Conservation (phyloP, 345 rosid genomes). For the Salix brachista region DNA sequence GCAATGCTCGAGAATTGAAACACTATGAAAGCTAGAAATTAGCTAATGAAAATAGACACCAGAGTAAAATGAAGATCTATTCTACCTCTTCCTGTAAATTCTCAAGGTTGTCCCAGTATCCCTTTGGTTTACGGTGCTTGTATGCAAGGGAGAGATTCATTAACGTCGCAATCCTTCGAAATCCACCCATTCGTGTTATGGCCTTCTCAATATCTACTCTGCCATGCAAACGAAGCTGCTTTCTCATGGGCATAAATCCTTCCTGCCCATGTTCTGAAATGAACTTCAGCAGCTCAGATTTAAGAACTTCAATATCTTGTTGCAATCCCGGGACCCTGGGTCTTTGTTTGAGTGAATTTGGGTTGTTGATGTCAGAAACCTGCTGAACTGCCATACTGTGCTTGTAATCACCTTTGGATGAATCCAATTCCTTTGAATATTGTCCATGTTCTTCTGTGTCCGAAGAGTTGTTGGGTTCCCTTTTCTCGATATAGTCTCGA, state of each 20-base stretch:
- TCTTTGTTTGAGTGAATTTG: constrained; percentile 46
- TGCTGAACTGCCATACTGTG: constrained; percentile 11
- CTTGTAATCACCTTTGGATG: constrained; percentile 25
- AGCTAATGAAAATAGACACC: background rate
- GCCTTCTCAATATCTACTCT: constrained; percentile 96
- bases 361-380: constrained; percentile 11
- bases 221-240: constrained; percentile 84
- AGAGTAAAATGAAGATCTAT: background rate
- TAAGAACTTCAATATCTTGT: constrained; percentile 70
- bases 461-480: constrained; percentile 29
- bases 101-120: constrained; percentile 94
- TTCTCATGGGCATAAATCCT: constrained; percentile 99
- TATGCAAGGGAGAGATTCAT: constrained; percentile 92
- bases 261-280: constrained; percentile 82
- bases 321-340: constrained; percentile 86
- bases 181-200: constrained; percentile 87
- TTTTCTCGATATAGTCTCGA: constrained; percentile 81
- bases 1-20: background rate
- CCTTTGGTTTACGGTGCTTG: constrained; percentile 91
- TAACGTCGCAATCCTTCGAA: constrained; percentile 70
- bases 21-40: background rate
- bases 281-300: constrained; percentile 75
- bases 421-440: constrained; percentile 31
- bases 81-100: constrained; percentile 86
- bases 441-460: constrained; percentile 36